phyloP scores from a whole-genome alignment of 371 early-diverging fungal genomes.

The Apophysomyces variabilis region DNA sequence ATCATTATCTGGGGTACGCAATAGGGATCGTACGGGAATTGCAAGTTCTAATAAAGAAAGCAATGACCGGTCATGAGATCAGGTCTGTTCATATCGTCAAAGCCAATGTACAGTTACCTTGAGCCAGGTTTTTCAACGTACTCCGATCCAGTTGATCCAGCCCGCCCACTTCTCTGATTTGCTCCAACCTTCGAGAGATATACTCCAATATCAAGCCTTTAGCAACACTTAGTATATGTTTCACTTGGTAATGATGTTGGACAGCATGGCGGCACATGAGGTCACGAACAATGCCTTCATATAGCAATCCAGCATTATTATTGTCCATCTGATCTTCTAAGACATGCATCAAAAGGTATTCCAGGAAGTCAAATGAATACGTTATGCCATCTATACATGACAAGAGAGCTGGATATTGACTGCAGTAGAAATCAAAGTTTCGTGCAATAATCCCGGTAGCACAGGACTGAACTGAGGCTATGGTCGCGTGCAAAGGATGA shows the following conservation, averaged over 20 bases:
- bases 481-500: background rate
- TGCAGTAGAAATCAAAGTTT: conserved; percentile 36
- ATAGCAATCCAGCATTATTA: conserved; percentile 25
- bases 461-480: background rate
- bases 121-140: conserved; percentile 26
- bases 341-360: conserved; percentile 25
- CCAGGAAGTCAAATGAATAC: conserved; percentile 33
- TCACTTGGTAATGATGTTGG: conserved; percentile 22
- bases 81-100: no score
- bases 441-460: background rate
- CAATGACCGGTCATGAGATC: background rate
- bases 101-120: conserved; percentile 22
- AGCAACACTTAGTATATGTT: conserved; percentile 26
- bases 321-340: conserved; percentile 29
- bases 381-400: conserved; percentile 42
- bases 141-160: conserved; percentile 28
- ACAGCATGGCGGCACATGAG: conserved; percentile 38
- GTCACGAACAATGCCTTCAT: conserved; percentile 34
- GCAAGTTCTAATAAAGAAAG: background rate
- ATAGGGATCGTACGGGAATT: conserved; percentile 10
- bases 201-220: conserved; percentile 23
- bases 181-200: conserved; percentile 22
- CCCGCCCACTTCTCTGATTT: conserved; percentile 18
- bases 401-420: conserved; percentile 33
- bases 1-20: background rate